Conservation (phyloP, 1,284 basidiomycete genomes). For the Cutaneotrichosporon cutaneum region DNA sequence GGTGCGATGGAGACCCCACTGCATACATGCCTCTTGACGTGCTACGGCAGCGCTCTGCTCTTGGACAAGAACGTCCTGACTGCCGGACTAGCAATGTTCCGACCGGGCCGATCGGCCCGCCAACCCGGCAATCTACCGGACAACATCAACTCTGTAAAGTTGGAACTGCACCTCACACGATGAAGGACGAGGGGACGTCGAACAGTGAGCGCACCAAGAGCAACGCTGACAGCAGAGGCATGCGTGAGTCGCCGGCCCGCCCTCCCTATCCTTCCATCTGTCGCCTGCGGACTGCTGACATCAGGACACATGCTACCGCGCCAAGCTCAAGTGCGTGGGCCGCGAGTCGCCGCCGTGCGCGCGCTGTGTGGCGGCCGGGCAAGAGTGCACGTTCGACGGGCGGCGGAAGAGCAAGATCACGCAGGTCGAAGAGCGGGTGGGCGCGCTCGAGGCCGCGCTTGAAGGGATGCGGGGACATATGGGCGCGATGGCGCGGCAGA, state of each 20-base stretch:
- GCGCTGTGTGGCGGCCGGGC: conserved; percentile 11
- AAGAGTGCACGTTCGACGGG: conserved; percentile 17
- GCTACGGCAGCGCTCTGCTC: too few relatives aligned
- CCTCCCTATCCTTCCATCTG: too few relatives aligned
- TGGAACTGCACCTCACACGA: not conserved
- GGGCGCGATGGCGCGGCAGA: conserved; percentile 2
- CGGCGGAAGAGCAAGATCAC: conserved; percentile 17
- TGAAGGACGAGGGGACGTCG: conserved; percentile 5
- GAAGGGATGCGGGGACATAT: not conserved
- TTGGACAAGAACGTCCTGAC: too few relatives aligned
- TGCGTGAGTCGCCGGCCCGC: not conserved
- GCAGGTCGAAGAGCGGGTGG: conserved; percentile 11
- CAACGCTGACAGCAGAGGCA: conserved; percentile 6
- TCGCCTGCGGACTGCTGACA: not conserved
- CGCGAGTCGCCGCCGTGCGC: conserved; percentile 16
- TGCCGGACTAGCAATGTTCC: too few relatives aligned
- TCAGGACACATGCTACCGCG: conserved; percentile 15
- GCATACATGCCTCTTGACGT: too few relatives aligned
- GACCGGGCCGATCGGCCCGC: too few relatives aligned
- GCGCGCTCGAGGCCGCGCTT: not conserved
- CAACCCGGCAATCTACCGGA: too few relatives aligned
- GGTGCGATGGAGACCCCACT: too few relatives aligned
- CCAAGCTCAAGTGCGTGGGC: conserved; percentile 18
- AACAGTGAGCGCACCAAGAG: conserved; percentile 6
- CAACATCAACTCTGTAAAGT: too few relatives aligned